Percentiles rank a stretch among this genome's conserved stretches.
These are phyloP conservation scores for Calycina herbarum DNA, from an alignment of 2,329 filamentous ascomycete species.

Conservation along the genomic window DNA sequence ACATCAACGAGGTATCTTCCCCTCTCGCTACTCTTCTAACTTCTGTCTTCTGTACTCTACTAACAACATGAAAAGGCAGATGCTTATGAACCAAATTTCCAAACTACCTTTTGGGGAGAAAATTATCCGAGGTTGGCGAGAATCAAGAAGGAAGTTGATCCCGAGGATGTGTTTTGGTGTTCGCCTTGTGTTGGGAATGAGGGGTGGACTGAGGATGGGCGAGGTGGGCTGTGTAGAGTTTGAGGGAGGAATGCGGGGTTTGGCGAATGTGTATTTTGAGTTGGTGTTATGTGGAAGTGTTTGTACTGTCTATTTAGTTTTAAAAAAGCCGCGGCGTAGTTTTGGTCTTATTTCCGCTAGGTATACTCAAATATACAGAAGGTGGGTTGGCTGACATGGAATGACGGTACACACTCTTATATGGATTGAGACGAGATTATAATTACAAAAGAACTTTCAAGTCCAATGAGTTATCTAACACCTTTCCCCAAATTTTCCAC, in stretches of 20 bases:
- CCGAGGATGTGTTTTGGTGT: constrained; percentile 50
- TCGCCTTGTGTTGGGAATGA: constrained; percentile 49
- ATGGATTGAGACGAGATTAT: no score
- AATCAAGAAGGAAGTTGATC: constrained; percentile 50
- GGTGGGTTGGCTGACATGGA: no score
- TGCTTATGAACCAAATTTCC: constrained; percentile 45
- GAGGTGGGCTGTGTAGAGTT: constrained; percentile 18
- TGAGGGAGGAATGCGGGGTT: no score
- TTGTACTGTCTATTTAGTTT: no score
- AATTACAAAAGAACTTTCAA: background rate
- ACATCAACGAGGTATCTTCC: constrained; percentile 36
- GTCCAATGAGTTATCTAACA: background rate
- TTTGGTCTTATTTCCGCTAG: no score
- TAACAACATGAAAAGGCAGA: constrained; percentile 30
- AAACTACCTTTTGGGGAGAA: constrained; percentile 26
- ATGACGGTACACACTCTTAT: no score
- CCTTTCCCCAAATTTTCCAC: background rate
- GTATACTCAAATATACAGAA: no score
- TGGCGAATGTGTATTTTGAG: no score
- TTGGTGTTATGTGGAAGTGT: no score
- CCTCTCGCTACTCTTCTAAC: background rate
- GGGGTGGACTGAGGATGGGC: constrained; percentile 35
- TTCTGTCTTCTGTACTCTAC: background rate
- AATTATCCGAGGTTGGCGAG: constrained; percentile 47
- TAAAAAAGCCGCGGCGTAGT: no score